These are phyloP conservation scores for Backusella circina DNA, from an alignment of 192 early-diverging fungal species.

Conservation along the genomic window DNA sequence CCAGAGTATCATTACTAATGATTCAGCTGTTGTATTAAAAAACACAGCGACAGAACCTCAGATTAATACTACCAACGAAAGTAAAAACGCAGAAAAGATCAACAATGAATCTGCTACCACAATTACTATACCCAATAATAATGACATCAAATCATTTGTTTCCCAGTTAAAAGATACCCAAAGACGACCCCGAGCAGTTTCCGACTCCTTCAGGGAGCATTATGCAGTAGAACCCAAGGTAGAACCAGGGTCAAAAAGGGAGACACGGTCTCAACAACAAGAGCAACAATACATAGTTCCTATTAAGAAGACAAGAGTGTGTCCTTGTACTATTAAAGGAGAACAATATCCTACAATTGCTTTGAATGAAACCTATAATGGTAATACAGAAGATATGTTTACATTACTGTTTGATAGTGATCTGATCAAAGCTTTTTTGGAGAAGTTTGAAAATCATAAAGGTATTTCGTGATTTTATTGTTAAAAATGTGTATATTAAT, in stretches of 20 bases:
- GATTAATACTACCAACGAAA: background rate
- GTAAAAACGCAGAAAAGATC: background rate
- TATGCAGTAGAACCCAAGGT: background rate
- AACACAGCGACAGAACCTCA: background rate
- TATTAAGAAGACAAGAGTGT: slow-evolving; percentile 23
- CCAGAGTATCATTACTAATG: background rate
- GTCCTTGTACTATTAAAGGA: slow-evolving; percentile 41
- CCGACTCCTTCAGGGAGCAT: slow-evolving; percentile 9
- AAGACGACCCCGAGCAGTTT: slow-evolving; percentile 6
- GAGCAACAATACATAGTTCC: background rate
- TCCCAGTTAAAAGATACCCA: slow-evolving; percentile 3
- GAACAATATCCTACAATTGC: slow-evolving; percentile 42
- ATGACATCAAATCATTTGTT: background rate
- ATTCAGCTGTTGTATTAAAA: background rate
- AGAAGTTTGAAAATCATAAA: slow-evolving; percentile 37
- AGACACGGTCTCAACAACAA: background rate
- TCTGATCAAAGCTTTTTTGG: slow-evolving; percentile 41
- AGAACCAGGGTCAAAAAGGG: background rate
- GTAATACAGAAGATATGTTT: slow-evolving; percentile 42
- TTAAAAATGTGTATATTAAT: slow-evolving; percentile 1
- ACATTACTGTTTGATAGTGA: slow-evolving; percentile 47
- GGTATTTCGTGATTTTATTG: slow-evolving; percentile 25
- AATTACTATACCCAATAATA: background rate
- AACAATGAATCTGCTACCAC: background rate
- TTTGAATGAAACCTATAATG: slow-evolving; percentile 39